Conservation (phyloP, 257 asterid genomes). For the Salvia splendens region DNA sequence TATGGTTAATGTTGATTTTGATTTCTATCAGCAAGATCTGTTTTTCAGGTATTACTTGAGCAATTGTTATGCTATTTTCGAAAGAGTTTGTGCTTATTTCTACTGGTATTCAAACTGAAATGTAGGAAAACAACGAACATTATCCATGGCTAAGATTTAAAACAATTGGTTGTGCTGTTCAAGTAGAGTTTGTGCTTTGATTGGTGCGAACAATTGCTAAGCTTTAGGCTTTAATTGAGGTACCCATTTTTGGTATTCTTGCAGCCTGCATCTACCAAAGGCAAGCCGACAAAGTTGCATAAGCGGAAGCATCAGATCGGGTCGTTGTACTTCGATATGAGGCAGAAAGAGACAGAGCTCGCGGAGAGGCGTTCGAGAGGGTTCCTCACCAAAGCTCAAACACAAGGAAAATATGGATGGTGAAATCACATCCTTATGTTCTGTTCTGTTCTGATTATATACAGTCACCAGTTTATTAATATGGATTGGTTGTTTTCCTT, state of each 20-base stretch:
- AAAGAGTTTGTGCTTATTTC: not conserved
- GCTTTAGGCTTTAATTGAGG: conserved; percentile 1
- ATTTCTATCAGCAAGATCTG: not conserved
- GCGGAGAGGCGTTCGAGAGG: conserved; percentile 88
- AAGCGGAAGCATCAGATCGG: conserved; percentile 96
- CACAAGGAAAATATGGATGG: conserved; percentile 99
- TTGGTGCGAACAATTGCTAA: conserved; percentile 7
- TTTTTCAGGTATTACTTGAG: not conserved
- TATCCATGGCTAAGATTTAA: not conserved
- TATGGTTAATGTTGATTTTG: not conserved
- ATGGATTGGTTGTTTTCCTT: not conserved
- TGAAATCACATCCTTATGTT: conserved; percentile 35
- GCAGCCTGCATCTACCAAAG: conserved; percentile 84
- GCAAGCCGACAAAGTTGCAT: conserved; percentile 88
- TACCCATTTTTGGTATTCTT: conserved; percentile 28
- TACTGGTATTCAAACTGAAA: not conserved
- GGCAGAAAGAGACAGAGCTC: conserved; percentile 78
- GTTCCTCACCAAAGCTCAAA: conserved; percentile 84
- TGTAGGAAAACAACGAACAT: too few relatives aligned
- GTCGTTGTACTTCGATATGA: conserved; percentile 69
- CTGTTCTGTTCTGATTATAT: conserved; percentile 11
- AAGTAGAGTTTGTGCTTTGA: conserved; percentile 13
- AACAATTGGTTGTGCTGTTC: not conserved
- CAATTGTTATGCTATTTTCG: not conserved
- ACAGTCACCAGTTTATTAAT: conserved; percentile 16